These are phyloP conservation scores for Chytridiales sp. DNA, from an alignment of 371 early-diverging fungal species.

Conservation along the genomic window DNA sequence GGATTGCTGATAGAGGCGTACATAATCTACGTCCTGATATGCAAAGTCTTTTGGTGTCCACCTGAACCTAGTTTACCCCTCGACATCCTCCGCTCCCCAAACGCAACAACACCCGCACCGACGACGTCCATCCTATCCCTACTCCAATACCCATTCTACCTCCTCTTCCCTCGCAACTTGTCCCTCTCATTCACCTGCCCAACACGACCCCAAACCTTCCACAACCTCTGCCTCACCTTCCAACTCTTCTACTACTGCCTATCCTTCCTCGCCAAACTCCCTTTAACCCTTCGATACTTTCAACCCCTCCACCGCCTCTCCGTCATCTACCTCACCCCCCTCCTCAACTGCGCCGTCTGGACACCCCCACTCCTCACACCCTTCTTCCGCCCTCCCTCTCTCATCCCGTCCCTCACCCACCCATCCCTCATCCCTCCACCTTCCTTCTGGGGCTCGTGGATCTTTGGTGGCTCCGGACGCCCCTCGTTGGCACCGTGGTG, in stretches of 20 bases:
- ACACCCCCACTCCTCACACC: neutral
- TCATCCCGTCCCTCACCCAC: neutral
- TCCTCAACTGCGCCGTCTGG: neutral
- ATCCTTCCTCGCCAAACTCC: neutral
- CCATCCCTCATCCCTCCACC: neutral
- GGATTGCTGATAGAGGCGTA: no score
- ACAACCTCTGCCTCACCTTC: neutral
- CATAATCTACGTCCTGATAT: no score
- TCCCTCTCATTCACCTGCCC: no score
- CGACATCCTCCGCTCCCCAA: no score
- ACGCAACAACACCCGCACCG: no score
- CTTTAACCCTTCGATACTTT: neutral
- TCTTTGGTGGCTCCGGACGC: slow-evolving; percentile 4
- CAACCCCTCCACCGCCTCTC: neutral
- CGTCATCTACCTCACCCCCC: neutral
- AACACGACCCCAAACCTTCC: no score
- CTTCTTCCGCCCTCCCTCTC: neutral
- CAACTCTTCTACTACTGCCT: neutral
- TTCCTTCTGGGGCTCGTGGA: slow-evolving; percentile 8
- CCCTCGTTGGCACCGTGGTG: no score
- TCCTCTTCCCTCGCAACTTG: no score
- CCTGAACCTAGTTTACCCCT: no score
- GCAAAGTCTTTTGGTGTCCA: no score
- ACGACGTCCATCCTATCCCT: no score
- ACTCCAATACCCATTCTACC: no score